Percentiles rank a stretch among this genome's conserved stretches.
These are phyloP conservation scores for Vanrija sp. DNA, from an alignment of 1,284 basidiomycete genomes.

Conservation along the genomic window DNA sequence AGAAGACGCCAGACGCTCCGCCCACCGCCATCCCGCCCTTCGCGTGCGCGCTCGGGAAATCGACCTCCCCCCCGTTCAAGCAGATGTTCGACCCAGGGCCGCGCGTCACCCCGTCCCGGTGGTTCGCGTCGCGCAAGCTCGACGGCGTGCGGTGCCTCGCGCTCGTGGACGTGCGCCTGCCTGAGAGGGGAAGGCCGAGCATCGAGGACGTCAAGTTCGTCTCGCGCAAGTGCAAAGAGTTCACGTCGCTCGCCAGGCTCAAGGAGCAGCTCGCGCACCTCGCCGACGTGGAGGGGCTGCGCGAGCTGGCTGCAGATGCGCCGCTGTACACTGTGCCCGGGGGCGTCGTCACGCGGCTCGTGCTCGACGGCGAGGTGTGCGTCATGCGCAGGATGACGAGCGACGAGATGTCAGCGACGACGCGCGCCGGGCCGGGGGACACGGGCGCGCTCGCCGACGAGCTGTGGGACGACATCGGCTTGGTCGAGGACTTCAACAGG, in stretches of 20 bases:
- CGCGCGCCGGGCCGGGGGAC: not conserved
- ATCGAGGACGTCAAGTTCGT: constrained; percentile 20
- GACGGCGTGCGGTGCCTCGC: constrained; percentile 43
- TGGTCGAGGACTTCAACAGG: constrained; percentile 39
- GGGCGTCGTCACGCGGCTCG: constrained; percentile 30
- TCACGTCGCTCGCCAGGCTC: constrained; percentile 29
- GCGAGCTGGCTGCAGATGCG: constrained; percentile 19
- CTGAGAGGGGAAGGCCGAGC: not conserved
- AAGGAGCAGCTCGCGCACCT: constrained; percentile 22
- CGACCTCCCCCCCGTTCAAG: constrained; percentile 23
- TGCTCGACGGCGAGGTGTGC: constrained; percentile 47
- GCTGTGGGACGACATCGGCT: constrained; percentile 25
- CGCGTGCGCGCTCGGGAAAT: constrained; percentile 36
- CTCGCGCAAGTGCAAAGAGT: constrained; percentile 37
- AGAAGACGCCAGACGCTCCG: not conserved
- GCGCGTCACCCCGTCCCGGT: constrained; percentile 3
- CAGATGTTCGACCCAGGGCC: constrained; percentile 13
- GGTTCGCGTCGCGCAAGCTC: constrained; percentile 45
- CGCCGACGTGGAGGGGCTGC: constrained; percentile 9
- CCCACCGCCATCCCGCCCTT: constrained; percentile 11
- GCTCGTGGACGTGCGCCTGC: constrained; percentile 29
- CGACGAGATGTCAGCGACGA: not conserved
- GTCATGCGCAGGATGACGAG: constrained; percentile 20
- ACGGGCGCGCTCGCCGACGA: not conserved
- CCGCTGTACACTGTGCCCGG: not conserved